Evolutionary conservation across 495 filamentous ascomycete genomes (phyloP).

Genomic region (Sabuloglossum arenarium): DNA sequence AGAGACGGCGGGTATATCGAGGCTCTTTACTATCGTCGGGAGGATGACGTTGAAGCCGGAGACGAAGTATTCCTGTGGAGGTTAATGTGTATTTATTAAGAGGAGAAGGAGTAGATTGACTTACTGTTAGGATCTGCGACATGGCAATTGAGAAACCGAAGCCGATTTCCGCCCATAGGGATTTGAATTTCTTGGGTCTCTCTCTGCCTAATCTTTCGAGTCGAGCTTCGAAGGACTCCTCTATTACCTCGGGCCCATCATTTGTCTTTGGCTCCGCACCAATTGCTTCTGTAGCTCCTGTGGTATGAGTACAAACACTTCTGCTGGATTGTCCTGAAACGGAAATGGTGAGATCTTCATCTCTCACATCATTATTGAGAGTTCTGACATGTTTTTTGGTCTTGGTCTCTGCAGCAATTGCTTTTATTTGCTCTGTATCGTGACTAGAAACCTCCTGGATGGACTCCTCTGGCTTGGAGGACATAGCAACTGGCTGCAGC

Average conservation of each 20-base stretch:
- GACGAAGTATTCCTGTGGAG: slow-evolving; percentile 49
- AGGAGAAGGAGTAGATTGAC: slow-evolving; percentile 9
- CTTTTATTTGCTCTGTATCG: too few species aligned
- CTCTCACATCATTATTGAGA: too few species aligned
- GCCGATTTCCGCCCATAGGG: slow-evolving; percentile 36
- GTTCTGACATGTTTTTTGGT: too few species aligned
- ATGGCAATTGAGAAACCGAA: slow-evolving; percentile 56
- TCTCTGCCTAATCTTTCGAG: slow-evolving; percentile 51
- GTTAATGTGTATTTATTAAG: slow-evolving; percentile 4
- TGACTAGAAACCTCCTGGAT: too few species aligned
- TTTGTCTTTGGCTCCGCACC: too few species aligned
- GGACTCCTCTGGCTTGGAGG: too few species aligned
- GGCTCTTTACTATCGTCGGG: slow-evolving; percentile 38
- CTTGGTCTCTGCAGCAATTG: too few species aligned
- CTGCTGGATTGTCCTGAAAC: too few species aligned
- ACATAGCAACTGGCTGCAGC: too few species aligned
- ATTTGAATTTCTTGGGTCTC: slow-evolving; percentile 43
- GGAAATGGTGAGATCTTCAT: too few species aligned
- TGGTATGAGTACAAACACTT: too few species aligned
- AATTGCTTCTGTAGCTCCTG: too few species aligned
- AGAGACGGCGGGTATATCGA: slow-evolving; percentile 41
- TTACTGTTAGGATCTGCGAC: slow-evolving; percentile 50
- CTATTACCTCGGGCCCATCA: background rate
- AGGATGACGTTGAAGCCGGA: slow-evolving; percentile 72
- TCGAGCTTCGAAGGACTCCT: background rate